Percentiles rank a stretch among this genome's conserved stretches.
Conservation (phyloP, 23 red algal genomes). For the Gracilaria domingensis region DNA sequence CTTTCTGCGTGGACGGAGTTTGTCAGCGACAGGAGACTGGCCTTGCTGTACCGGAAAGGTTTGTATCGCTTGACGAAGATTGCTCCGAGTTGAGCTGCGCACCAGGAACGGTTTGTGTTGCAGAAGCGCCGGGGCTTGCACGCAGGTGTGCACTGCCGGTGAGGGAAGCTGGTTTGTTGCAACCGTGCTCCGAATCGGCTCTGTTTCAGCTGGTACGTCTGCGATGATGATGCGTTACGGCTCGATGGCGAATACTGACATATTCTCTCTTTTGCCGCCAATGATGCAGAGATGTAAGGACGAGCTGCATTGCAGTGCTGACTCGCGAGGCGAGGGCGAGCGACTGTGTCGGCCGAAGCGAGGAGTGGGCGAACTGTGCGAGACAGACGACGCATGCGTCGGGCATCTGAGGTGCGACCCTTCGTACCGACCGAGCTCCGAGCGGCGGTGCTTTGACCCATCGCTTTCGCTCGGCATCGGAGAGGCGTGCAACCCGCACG, state of each 20-base stretch:
- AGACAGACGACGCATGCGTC: no score
- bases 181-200: neutral
- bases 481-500: no score
- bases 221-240: neutral
- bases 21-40: neutral
- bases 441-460: no score
- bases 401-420: no score
- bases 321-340: no score
- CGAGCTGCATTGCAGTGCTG: no score
- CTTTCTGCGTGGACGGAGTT: neutral
- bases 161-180: neutral
- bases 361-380: no score
- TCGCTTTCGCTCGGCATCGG: no score
- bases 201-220: neutral
- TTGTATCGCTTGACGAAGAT: neutral
- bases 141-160: neutral
- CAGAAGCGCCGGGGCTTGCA: neutral
- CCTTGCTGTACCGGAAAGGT: neutral
- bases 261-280: neutral
- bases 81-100: neutral
- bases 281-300: neutral
- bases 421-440: no score
- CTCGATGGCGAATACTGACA: neutral
- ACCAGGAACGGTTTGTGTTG: neutral
- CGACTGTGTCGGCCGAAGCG: no score